Base-by-base conservation (phyloP, 805 yeast genomes). In the Yarrowia sp. region DNA sequence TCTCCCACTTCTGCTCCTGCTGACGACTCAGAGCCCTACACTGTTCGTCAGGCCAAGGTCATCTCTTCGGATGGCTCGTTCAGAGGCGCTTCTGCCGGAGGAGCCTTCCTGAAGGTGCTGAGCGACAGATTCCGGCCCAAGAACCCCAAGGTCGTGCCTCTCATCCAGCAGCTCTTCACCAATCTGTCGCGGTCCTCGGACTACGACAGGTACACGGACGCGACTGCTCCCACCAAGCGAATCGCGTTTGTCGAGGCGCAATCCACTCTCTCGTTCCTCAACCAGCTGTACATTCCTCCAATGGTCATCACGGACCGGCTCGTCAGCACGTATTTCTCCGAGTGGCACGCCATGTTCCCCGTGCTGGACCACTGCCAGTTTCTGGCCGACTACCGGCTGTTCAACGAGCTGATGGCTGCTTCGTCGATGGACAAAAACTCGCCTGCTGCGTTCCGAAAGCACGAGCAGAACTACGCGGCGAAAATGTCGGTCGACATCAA, bases 331-430 rank as follows among this genome's bases (percentile, higher is more conserved):
- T 92, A 85, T 75, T 92, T 91, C 78, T 87, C 86, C 71, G 88
- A 89, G 69, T 92, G 97, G 97, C 88, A 90, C 38, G 82, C 84
- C 35, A 78, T 86, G 5, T 80, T 88, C 26, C 96, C 97, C 0
- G 81, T 91, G 15, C 74, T 92, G 67, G 91, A 90, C 75, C 86
- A 86, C 71, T 85, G 85, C 52, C 83, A 86, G n/a, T 92, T 92
- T 73, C 80, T 89, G 75, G 79, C 80, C 26, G 85, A 86, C 71
- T 91, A 90, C 75, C 73, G 81, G 36, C 79, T 77, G 36, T 82
- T 87, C 63, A 68, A 65, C 61, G 61, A 65, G 56, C 67, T 63
- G 22, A 63, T 63, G 55, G 67, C 67, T 3, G 67, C 67, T 0
- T 63, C 67, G n/a, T 48, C 67, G 11, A 41, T 63, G 56, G 56